phyloP scores from a whole-genome alignment of 768 basidiomycete species.

The Porphyrellus cyaneotinctus region DNA sequence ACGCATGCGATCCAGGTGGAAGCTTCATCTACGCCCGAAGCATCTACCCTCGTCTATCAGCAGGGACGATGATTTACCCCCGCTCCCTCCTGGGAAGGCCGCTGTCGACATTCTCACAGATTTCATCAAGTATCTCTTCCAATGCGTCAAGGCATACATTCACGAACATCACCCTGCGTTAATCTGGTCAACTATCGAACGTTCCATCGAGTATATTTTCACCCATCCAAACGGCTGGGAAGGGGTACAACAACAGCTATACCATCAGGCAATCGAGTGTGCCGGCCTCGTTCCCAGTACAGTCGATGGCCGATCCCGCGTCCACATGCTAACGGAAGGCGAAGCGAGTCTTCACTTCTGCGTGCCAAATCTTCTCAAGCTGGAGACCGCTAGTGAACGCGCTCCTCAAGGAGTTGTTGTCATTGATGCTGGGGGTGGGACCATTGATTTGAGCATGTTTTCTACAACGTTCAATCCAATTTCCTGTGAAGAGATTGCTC shows the following conservation, averaged over 20 bases:
- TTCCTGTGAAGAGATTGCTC: not conserved
- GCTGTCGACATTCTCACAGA: not conserved
- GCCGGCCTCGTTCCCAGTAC: slow-evolving; percentile 12
- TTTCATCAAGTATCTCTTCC: not conserved
- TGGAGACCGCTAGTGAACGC: not conserved
- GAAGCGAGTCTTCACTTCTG: not conserved
- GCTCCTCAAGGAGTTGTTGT: not conserved
- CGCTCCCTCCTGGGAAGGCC: not conserved
- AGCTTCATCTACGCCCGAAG: not conserved
- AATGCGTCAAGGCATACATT: not conserved
- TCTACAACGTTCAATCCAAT: not conserved
- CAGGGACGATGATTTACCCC: not conserved
- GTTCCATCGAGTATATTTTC: slow-evolving; percentile 16
- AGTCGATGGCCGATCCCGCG: slow-evolving; percentile 6
- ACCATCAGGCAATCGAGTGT: slow-evolving; percentile 3
- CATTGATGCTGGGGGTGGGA: not conserved
- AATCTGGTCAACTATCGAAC: not conserved
- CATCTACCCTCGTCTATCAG: not conserved
- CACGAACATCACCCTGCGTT: not conserved
- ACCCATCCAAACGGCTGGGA: slow-evolving; percentile 19
- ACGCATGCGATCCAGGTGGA: not conserved
- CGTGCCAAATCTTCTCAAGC: not conserved
- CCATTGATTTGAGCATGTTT: not conserved
- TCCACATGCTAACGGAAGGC: not conserved
- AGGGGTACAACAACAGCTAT: slow-evolving; percentile 10